These are phyloP conservation scores for Letharia lupina DNA, from an alignment of 495 filamentous ascomycete genomes.

Conservation along the genomic window DNA sequence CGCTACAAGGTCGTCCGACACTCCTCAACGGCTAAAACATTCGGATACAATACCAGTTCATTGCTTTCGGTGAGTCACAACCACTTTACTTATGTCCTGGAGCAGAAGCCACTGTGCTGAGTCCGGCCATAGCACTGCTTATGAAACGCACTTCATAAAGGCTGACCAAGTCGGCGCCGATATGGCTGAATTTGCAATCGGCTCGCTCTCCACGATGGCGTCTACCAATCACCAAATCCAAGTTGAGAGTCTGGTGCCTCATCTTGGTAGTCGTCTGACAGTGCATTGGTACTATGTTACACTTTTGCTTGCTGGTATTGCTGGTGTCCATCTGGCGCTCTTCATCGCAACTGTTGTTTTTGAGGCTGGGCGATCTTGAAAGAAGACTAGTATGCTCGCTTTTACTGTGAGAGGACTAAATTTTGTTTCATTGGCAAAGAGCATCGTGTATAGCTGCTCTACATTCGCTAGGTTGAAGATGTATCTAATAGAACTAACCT, in stretches of 20 bases:
- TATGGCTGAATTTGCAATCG: conserved; percentile 21
- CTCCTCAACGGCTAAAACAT: not conserved
- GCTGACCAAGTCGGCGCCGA: conserved; percentile 17
- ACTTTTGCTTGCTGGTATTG: conserved; percentile 12
- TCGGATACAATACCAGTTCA: conserved; percentile 15
- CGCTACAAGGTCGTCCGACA: conserved; percentile 16
- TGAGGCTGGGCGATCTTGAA: too few relatives aligned
- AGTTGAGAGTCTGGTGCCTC: conserved; percentile 6
- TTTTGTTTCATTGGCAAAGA: too few relatives aligned
- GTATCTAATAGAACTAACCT: too few relatives aligned
- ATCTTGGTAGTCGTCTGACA: conserved; percentile 16
- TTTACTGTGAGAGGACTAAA: too few relatives aligned
- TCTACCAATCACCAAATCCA: conserved; percentile 5
- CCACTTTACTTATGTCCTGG: not conserved
- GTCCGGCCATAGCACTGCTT: not conserved
- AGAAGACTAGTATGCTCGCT: too few relatives aligned
- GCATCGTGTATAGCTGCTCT: too few relatives aligned
- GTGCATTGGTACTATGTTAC: conserved; percentile 15
- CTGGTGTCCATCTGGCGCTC: conserved; percentile 10
- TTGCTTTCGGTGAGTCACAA: conserved; percentile 6
- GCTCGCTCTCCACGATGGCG: conserved; percentile 20
- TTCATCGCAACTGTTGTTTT: not conserved
- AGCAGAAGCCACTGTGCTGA: not conserved
- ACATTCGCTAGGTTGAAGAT: too few relatives aligned
- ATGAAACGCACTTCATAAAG: conserved; percentile 2